These are phyloP conservation scores for Pichiaceae sp. DNA, from an alignment of 1,139 yeast genomes.

Conservation along the genomic window DNA sequence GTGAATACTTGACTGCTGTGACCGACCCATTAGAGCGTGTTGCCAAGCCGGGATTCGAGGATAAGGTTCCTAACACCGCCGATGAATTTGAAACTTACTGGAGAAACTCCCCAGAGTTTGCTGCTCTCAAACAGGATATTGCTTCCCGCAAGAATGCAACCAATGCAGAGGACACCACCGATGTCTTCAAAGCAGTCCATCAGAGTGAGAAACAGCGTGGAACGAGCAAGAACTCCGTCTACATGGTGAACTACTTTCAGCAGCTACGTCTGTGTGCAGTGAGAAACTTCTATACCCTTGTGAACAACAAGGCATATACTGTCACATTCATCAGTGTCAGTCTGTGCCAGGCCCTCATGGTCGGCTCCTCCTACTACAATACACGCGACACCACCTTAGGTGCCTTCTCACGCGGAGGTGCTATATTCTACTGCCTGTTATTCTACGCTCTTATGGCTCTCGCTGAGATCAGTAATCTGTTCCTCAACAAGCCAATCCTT, in stretches of 20 bases:
- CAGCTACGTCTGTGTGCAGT: conserved; percentile 37
- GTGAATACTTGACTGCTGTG: conserved; percentile 72
- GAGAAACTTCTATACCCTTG: conserved; percentile 39
- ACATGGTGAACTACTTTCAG: conserved; percentile 33
- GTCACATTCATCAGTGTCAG: conserved; percentile 37
- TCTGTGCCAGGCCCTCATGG: conserved; percentile 34
- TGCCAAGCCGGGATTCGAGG: conserved; percentile 39
- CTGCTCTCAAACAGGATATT: conserved; percentile 21
- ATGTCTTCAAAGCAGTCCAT: conserved; percentile 22
- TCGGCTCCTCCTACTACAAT: conserved; percentile 33
- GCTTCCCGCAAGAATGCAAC: conserved; percentile 16
- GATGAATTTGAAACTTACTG: conserved; percentile 43
- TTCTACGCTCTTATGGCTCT: conserved; percentile 34
- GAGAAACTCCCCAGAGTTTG: conserved; percentile 30
- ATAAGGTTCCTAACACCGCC: conserved; percentile 25
- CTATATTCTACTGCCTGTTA: conserved; percentile 34
- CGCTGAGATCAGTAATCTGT: conserved; percentile 33
- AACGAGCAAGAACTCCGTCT: conserved; percentile 29
- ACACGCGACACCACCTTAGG: conserved; percentile 25
- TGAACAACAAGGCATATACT: conserved; percentile 41
- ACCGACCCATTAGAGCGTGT: conserved; percentile 49
- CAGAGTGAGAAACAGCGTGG: conserved; percentile 30
- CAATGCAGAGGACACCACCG: conserved; percentile 24
- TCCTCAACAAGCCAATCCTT: conserved; percentile 34
- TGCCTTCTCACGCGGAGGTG: conserved; percentile 31